Conservation (phyloP, 78 protist species). For the Cavenderia fasciculata region DNA sequence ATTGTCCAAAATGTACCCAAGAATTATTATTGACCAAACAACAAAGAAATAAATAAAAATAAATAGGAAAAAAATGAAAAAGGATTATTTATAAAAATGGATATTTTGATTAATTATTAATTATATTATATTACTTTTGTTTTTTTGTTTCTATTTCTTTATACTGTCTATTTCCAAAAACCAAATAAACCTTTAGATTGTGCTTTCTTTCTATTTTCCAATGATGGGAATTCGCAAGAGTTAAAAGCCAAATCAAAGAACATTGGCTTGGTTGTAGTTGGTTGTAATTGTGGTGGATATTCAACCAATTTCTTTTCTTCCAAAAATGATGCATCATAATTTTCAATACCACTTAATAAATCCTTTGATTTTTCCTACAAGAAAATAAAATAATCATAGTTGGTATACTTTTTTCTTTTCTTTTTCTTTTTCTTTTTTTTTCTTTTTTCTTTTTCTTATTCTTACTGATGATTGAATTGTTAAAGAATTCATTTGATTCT, state of each 20-base stretch:
- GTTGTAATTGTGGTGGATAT: slow-evolving; percentile 38
- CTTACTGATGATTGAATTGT: not conserved
- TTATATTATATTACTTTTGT: too few relatives aligned
- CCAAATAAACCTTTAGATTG: not conserved
- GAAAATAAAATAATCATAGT: too few relatives aligned
- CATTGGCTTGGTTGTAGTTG: slow-evolving; percentile 45
- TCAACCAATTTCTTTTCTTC: slow-evolving; percentile 40
- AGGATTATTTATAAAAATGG: too few relatives aligned
- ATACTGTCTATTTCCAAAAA: too few relatives aligned
- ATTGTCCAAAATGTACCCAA: slow-evolving; percentile 59
- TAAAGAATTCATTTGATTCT: slow-evolving; percentile 34
- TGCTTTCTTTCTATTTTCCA: slow-evolving; percentile 54
- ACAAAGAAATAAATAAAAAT: too few relatives aligned
- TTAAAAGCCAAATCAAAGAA: slow-evolving; percentile 72
- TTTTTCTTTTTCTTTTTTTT: too few relatives aligned
- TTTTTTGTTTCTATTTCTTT: too few relatives aligned
- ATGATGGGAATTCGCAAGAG: slow-evolving; percentile 32
- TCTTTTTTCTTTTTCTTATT: not conserved
- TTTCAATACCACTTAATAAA: slow-evolving; percentile 19
- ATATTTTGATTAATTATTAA: too few relatives aligned
- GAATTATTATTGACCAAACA: too few relatives aligned
- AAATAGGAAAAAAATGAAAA: too few relatives aligned
- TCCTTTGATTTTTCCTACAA: not conserved
- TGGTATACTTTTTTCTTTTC: too few relatives aligned
- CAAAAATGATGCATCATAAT: slow-evolving; percentile 33